phyloP scores from a whole-genome alignment of 805 yeast species.

The Saturnispora quitensis region DNA sequence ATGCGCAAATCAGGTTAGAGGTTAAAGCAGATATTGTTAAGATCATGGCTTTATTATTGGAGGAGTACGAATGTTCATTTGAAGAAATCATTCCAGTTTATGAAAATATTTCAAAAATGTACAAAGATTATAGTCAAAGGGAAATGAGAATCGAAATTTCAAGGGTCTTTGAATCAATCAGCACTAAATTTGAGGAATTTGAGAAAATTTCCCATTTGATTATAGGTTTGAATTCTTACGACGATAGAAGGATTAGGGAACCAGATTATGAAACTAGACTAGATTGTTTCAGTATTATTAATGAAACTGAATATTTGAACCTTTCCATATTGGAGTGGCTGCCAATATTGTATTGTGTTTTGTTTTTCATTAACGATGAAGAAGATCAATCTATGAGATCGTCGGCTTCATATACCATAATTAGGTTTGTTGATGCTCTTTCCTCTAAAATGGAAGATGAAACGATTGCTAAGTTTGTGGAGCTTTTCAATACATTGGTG shows the following conservation, averaged over 20 bases:
- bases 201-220: constrained; percentile 43
- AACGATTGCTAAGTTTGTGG: constrained; percentile 25
- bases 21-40: constrained; percentile 50
- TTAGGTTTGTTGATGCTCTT: constrained; percentile 53
- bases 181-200: constrained; percentile 38
- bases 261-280: constrained; percentile 74
- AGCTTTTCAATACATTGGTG: constrained; percentile 41
- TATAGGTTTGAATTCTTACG: constrained; percentile 60
- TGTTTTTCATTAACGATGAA: constrained; percentile 67
- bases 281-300: constrained; percentile 54
- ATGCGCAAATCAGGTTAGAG: constrained; percentile 37
- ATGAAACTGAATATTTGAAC: constrained; percentile 39
- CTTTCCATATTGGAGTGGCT: constrained; percentile 60
- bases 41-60: constrained; percentile 47
- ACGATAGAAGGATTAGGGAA: constrained; percentile 52
- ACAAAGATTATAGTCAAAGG: constrained; percentile 48
- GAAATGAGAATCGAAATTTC: constrained; percentile 55
- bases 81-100: constrained; percentile 34
- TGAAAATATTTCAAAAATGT: constrained; percentile 31
- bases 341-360: constrained; percentile 60
- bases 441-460: constrained; percentile 24
- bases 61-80: constrained; percentile 43
- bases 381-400: constrained; percentile 74
- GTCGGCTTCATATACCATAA: constrained; percentile 58
- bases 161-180: constrained; percentile 51